phyloP scores from a whole-genome alignment of 495 filamentous ascomycete genomes.

The Xylaria cubensis region DNA sequence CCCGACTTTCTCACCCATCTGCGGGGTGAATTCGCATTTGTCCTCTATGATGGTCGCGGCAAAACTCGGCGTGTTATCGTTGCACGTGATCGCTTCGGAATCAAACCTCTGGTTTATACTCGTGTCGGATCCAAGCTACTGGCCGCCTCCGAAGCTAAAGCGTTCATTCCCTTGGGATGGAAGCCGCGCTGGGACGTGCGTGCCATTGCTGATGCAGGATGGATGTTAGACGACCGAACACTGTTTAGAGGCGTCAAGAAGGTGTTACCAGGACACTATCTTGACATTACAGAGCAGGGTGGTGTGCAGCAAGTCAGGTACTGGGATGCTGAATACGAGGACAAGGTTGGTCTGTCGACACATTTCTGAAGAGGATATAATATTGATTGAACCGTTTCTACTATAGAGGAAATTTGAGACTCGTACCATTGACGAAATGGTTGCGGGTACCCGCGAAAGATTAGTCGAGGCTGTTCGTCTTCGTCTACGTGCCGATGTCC shows the following conservation, averaged over 20 bases:
- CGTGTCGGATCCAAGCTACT: constrained; percentile 43
- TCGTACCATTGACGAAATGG: constrained; percentile 46
- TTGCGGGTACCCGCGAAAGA: constrained; percentile 50
- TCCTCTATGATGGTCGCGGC: constrained; percentile 53
- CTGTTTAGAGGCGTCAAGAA: background rate
- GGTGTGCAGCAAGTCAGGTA: constrained; percentile 45
- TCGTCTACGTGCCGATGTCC: constrained; percentile 60
- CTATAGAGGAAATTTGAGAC: background rate
- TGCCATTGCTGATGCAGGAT: constrained; percentile 42
- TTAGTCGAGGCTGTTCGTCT: constrained; percentile 55
- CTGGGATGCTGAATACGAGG: constrained; percentile 56
- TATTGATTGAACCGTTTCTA: background rate
- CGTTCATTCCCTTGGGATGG: constrained; percentile 54
- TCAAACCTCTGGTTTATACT: constrained; percentile 61
- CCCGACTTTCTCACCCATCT: constrained; percentile 50
- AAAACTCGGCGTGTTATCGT: constrained; percentile 45
- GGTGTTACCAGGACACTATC: constrained; percentile 39
- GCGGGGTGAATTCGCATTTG: constrained; percentile 58
- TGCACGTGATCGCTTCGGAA: constrained; percentile 58
- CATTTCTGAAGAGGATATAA: background rate
- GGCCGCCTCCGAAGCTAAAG: constrained; percentile 54
- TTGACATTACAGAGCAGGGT: constrained; percentile 39
- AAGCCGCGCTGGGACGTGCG: constrained; percentile 57
- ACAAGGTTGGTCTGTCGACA: constrained; percentile 45
- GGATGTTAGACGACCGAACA: constrained; percentile 4